Base-by-base conservation (phyloP, 1,284 basidiomycete genomes). In the Apiotrichum mycotoxinovorans region DNA sequence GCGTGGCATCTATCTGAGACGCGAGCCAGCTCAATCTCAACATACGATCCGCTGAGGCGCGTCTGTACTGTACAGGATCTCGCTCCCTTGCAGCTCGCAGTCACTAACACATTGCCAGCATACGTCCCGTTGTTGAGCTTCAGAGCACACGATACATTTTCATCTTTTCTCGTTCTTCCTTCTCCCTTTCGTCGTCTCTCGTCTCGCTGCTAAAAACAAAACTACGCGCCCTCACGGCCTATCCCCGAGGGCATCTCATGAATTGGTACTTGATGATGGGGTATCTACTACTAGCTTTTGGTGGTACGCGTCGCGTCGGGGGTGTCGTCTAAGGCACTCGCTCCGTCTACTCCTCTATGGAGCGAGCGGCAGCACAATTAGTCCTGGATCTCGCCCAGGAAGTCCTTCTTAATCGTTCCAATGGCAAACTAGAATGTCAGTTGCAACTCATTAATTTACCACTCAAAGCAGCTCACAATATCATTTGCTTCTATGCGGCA, bases 401-500 rank as follows among this genome's bases (percentile, higher is more conserved):
- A 92, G 72, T 95, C 91, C 76, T 94, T 92, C 79, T 95, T 94
- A 75, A 95, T 93, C 3, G 89, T 92, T 15, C 90, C 91, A 63
- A 94, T 94, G 2, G 90, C 90, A 68, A 93, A 94, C 89, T 92
- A 12, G 59, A 50, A 54, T 23, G 49, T 9, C 41, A 41, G 40
- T 12, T 5, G 30, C 30, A 12, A 46, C 8, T 33, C 38, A 17
- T 20, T 30, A 48, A 47, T 43, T 55, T 48, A 54, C 34, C 14
- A 38, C 11, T 37, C 27, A 15, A 45, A 56, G 17, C 18, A 18
- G 83, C 87, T 66, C 72, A 93, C 91, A 68, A 98, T 97, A 76
- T 98, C 94, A 26, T 92, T 97, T 22, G 94, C 94, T 73, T 98
- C 95, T 10, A 97, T 90, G 69, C 95, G 85, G 30, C 93, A 96